These are phyloP conservation scores for Cystobasidium sp. DNA, from an alignment of 1,284 basidiomycete genomes.

Conservation along the genomic window DNA sequence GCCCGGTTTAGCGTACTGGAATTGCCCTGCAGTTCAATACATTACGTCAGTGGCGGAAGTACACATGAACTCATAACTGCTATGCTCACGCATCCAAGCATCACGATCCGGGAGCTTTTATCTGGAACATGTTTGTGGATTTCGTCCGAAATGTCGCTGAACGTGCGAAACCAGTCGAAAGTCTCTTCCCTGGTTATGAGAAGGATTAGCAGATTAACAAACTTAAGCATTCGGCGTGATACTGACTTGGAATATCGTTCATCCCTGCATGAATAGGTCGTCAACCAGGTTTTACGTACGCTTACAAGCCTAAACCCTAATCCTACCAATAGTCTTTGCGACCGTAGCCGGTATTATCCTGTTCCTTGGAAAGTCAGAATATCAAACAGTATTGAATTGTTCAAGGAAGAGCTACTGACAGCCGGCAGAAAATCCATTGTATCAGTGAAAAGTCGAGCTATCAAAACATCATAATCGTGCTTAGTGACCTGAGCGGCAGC, in stretches of 20 bases:
- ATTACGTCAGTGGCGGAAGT: background rate
- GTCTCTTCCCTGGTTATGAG: conserved; percentile 64
- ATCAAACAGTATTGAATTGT: too few relatives aligned
- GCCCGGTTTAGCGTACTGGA: conserved; percentile 62
- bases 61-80: background rate
- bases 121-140: conserved; percentile 68
- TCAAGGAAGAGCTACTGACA: too few relatives aligned
- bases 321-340: conserved; percentile 73
- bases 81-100: conserved; percentile 71
- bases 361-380: background rate
- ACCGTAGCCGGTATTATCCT: conserved; percentile 71
- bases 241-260: conserved; percentile 70
- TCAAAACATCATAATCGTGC: too few relatives aligned
- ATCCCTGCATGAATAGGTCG: conserved; percentile 62
- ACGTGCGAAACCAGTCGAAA: conserved; percentile 84
- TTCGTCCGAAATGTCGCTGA: conserved; percentile 67
- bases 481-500: too few relatives aligned
- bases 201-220: background rate
- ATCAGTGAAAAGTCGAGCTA: too few relatives aligned
- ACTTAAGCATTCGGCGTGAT: conserved; percentile 32
- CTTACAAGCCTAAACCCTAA: conserved; percentile 28
- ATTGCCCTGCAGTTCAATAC: conserved; percentile 65
- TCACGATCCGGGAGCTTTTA: conserved; percentile 71
- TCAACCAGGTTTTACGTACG: background rate
- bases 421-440: too few relatives aligned